These are phyloP conservation scores for Penicillium cinerascens DNA, from an alignment of 495 filamentous ascomycete genomes.

Conservation along the genomic window DNA sequence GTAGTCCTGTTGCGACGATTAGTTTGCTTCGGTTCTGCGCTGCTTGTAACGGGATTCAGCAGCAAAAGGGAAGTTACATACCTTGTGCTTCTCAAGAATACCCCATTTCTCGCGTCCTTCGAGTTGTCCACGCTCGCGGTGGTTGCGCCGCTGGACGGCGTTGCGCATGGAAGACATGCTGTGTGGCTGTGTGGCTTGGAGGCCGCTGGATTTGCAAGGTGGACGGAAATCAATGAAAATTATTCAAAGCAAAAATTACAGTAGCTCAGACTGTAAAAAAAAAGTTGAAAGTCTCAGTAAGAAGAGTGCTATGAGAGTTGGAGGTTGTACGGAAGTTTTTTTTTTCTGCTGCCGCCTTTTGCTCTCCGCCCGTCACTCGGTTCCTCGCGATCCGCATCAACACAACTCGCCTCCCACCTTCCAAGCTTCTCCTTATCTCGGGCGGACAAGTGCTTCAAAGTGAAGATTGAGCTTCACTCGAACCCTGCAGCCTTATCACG, in stretches of 20 bases:
- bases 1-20: constrained; percentile 66
- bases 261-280: neutral
- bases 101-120: constrained; percentile 77
- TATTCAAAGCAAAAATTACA: neutral
- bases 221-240: neutral
- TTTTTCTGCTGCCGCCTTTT: constrained; percentile 24
- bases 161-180: constrained; percentile 82
- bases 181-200: constrained; percentile 15
- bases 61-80: constrained; percentile 22
- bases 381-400: constrained; percentile 29
- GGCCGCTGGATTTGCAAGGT: neutral
- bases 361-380: constrained; percentile 28
- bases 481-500: neutral
- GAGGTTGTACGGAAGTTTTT: constrained; percentile 21
- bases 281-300: neutral
- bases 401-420: constrained; percentile 12
- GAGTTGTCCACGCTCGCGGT: constrained; percentile 86
- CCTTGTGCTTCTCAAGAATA: constrained; percentile 86
- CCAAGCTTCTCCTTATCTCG: neutral
- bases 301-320: constrained; percentile 9
- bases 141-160: constrained; percentile 70
- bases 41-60: neutral
- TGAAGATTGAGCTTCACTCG: neutral
- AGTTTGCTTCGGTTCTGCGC: constrained; percentile 5
- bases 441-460: constrained; percentile 1